A percentile compares a stretch with the other conserved stretches of the same genome.
These are phyloP conservation scores for Cryptococcus jaspeensis DNA, from an alignment of 1,284 basidiomycete genomes.

Conservation along the genomic window DNA sequence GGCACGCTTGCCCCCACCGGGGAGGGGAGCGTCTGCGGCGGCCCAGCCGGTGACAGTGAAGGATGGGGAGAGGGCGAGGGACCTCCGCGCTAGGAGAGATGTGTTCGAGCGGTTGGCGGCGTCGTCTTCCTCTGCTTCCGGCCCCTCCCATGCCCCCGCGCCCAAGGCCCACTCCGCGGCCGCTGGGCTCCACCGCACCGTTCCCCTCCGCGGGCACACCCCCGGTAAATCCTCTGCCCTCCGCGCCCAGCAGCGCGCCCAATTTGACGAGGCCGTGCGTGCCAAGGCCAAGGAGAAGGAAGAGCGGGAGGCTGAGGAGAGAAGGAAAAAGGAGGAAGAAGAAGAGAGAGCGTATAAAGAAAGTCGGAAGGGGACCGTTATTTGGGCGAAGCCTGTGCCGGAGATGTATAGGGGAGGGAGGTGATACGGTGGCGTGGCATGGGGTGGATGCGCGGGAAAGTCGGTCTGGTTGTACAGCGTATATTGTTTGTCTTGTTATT, in stretches of 20 bases:
- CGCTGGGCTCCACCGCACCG: slow-evolving; percentile 8
- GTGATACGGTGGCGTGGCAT: neutral
- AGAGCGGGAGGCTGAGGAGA: slow-evolving; percentile 8
- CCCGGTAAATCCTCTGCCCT: slow-evolving; percentile 33
- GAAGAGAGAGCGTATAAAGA: slow-evolving; percentile 28
- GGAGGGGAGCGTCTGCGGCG: slow-evolving; percentile 19
- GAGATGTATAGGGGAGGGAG: slow-evolving; percentile 24
- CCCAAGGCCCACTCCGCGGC: neutral
- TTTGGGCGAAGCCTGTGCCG: slow-evolving; percentile 39
- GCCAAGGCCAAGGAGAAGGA: slow-evolving; percentile 20
- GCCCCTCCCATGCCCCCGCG: neutral
- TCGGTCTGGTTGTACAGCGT: too few species aligned
- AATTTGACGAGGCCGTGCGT: slow-evolving; percentile 21
- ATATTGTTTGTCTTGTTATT: too few species aligned
- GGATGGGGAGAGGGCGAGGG: slow-evolving; percentile 27
- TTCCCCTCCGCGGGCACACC: slow-evolving; percentile 28
- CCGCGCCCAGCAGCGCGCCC: slow-evolving; percentile 23
- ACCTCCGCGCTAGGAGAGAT: slow-evolving; percentile 21
- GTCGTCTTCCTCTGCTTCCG: neutral
- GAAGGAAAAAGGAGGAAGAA: slow-evolving; percentile 17
- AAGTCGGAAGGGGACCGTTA: slow-evolving; percentile 30
- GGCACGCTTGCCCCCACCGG: slow-evolving; percentile 29
- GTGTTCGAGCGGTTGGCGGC: slow-evolving; percentile 29
- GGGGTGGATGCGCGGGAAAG: too few species aligned
- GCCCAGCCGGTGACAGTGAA: slow-evolving; percentile 20